Evolutionary conservation across 2,329 filamentous ascomycete species (phyloP).

Genomic region (Akanthomyces uredinophilus): DNA sequence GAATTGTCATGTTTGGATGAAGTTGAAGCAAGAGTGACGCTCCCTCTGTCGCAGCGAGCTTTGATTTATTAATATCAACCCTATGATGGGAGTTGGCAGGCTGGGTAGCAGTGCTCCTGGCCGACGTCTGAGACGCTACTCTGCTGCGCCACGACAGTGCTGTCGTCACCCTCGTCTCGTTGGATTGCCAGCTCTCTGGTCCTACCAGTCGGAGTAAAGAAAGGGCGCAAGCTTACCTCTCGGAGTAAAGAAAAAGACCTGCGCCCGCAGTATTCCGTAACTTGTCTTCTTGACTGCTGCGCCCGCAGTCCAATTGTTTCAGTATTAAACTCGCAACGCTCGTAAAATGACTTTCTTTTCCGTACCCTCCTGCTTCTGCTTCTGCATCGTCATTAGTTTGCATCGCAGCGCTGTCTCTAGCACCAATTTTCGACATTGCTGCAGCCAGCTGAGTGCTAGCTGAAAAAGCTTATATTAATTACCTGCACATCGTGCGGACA

Average conservation of each 20-base stretch:
- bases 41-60: background rate
- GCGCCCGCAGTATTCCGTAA: no score
- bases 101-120: no score
- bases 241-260: no score
- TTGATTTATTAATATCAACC: background rate
- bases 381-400: background rate
- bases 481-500: background rate
- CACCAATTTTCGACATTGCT: background rate
- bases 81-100: background rate
- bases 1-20: background rate
- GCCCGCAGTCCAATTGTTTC: background rate
- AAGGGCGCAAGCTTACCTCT: no score
- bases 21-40: background rate
- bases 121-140: background rate
- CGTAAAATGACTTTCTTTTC: background rate
- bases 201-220: no score
- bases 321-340: background rate
- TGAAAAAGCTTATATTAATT: slow-evolving; percentile 4
- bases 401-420: no score
- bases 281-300: no score
- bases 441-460: slow-evolving; percentile 8
- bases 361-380: background rate
- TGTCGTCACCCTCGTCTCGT: background rate
- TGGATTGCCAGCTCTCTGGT: no score
- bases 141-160: background rate